Evolutionary conservation across 805 yeast genomes (phyloP).

Genomic region (Candida golubevii): DNA sequence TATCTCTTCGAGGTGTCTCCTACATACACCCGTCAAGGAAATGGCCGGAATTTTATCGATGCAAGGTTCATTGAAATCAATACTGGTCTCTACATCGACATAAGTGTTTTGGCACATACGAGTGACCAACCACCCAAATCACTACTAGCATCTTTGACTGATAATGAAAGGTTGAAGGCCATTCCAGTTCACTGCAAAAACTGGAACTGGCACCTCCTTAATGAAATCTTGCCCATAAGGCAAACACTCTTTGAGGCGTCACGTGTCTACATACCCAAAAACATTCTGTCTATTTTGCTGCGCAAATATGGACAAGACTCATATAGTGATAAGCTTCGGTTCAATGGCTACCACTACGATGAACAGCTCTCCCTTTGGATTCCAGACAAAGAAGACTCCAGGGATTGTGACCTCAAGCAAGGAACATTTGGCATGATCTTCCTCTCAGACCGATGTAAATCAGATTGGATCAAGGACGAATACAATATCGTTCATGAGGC

Average conservation of each 20-base stretch:
- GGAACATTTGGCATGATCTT: slow-evolving; percentile 36
- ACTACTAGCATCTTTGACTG: slow-evolving; percentile 1
- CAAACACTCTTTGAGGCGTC: slow-evolving; percentile 36
- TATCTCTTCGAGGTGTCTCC: slow-evolving; percentile 20
- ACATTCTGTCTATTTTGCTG: slow-evolving; percentile 26
- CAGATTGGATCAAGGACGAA: slow-evolving; percentile 27
- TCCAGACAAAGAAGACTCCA: slow-evolving; percentile 35
- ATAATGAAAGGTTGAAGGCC: slow-evolving; percentile 4
- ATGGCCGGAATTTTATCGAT: slow-evolving; percentile 19
- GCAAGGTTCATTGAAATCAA: slow-evolving; percentile 27
- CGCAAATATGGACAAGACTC: slow-evolving; percentile 32
- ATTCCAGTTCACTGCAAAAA: slow-evolving; percentile 35
- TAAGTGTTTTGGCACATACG: slow-evolving; percentile 15
- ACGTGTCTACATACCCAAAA: slow-evolving; percentile 32
- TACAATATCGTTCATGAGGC: slow-evolving; percentile 27
- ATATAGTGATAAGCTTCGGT: slow-evolving; percentile 25
- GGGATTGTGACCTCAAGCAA: slow-evolving; percentile 21
- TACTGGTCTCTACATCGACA: slow-evolving; percentile 33
- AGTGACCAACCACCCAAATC: slow-evolving; percentile 8
- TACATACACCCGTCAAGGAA: slow-evolving; percentile 19
- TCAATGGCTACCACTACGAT: slow-evolving; percentile 35
- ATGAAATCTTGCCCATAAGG: slow-evolving; percentile 33
- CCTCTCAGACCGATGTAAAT: slow-evolving; percentile 17
- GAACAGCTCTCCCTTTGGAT: slow-evolving; percentile 46
- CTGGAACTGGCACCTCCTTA: slow-evolving; percentile 37